Evolutionary conservation across 306 rosid species (phyloP), one percentile per base, ranked within the genome.

Genomic region (Bauhinia variegata): DNA sequence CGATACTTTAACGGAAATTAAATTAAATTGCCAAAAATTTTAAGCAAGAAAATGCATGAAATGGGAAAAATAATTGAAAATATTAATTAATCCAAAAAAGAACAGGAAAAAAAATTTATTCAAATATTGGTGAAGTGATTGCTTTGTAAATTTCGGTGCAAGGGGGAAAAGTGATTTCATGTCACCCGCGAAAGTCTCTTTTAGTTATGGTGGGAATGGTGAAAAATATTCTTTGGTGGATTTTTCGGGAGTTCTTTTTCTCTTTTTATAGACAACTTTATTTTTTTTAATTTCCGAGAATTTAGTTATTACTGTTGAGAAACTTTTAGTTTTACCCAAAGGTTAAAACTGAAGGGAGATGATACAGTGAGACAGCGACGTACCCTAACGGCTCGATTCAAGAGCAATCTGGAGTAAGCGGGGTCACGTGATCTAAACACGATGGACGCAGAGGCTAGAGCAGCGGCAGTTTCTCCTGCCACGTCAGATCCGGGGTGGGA

Each of bases 381-480:
- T 71, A 93, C 99, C 96, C 76, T 80, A 82, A 93, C 88, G 97
- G 99, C 99, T 60, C 99, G 95, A 72, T 78, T 80, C 53, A 93
- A 97, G 1, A 93, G 97, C 73, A 86, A 18, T 13, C 80, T 34
- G 1, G 99, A 90, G 87, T 90, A 93, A 4, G 90, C 44, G 2
- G 97, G 92, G 43, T 93, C 97, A 83, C 92, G 96, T 85, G 99
- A 86, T 75, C 99, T 83, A 90, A 93, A 93, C 17, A 93, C 99
- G 54, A 93, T 93, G 72, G 99, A 93, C 0, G 99, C 99, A 54
- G 99, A 96, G 65, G 99, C 99, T 30, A 93, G 84, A 0, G 99
- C 99, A 63, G 99, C 99, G 13, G 99, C 96, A 3, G 99, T 85
- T 77, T 93, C 99, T 0, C 96, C 99, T 8, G 97, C 99, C 82